These are phyloP conservation scores for Silybum marianum DNA, from an alignment of 129 eudicot genomes.

Conservation along the genomic window DNA sequence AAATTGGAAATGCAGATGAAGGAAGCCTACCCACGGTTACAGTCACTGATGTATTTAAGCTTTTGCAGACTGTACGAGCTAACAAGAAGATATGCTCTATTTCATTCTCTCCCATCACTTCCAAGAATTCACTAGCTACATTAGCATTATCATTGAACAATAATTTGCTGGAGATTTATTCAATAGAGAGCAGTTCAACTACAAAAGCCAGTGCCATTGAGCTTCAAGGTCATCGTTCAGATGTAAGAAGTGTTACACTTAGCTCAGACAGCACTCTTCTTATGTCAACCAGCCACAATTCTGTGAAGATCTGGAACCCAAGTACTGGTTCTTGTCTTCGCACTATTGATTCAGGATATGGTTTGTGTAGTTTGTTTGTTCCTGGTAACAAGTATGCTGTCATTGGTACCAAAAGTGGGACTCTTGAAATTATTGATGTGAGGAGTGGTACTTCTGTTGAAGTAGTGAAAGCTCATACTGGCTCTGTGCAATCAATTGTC, in stretches of 20 bases:
- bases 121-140: constrained; percentile 64
- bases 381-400: constrained; percentile 87
- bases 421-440: constrained; percentile 80
- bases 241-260: constrained; percentile 92
- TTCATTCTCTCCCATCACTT: constrained; percentile 71
- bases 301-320: constrained; percentile 94
- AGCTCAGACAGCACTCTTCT: constrained; percentile 88
- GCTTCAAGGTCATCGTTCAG: constrained; percentile 96
- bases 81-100: constrained; percentile 82
- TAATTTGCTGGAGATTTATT: constrained; percentile 72
- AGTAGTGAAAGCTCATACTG: constrained; percentile 86
- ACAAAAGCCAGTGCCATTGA: constrained; percentile 60
- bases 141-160: constrained; percentile 84
- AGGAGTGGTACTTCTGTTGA: constrained; percentile 84
- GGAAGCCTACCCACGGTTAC: constrained; percentile 42
- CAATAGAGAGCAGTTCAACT: constrained; percentile 53
- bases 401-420: constrained; percentile 86
- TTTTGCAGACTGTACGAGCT: constrained; percentile 72
- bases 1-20: constrained; percentile 46
- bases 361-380: constrained; percentile 83
- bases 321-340: constrained; percentile 87
- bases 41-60: constrained; percentile 80
- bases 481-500: constrained; percentile 72
- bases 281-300: constrained; percentile 88
- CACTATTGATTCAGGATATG: constrained; percentile 91